A percentile compares a stretch with the other conserved stretches of the same genome.
Conservation (phyloP, 2,329 filamentous ascomycete genomes). For the Thielaviopsis euricoi region DNA sequence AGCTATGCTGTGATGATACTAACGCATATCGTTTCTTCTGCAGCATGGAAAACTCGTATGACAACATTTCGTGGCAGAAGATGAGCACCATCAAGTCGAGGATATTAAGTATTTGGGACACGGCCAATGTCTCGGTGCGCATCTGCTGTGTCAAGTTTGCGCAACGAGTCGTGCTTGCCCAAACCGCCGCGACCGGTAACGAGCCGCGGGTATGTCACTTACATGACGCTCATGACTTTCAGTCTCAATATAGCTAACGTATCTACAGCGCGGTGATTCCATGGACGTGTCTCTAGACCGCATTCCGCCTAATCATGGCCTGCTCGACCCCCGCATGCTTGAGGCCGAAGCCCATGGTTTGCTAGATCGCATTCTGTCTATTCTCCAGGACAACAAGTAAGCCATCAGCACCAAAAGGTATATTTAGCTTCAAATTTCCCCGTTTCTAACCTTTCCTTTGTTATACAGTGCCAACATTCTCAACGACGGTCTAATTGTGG, state of each 20-base stretch:
- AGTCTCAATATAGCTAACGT: conserved; percentile 10
- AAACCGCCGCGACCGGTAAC: conserved; percentile 66
- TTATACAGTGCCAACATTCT: conserved; percentile 11
- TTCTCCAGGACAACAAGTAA: conserved; percentile 58
- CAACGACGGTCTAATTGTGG: conserved; percentile 76
- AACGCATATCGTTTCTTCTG: conserved; percentile 14
- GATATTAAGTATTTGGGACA: conserved; percentile 80
- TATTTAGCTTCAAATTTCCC: neutral
- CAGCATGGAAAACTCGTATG: conserved; percentile 76
- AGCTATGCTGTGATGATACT: neutral
- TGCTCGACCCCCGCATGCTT: conserved; percentile 63
- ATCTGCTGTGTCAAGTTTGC: conserved; percentile 97
- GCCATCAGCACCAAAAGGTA: neutral
- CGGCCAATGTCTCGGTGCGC: conserved; percentile 55
- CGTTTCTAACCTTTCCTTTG: conserved; percentile 14
- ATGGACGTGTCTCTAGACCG: conserved; percentile 73
- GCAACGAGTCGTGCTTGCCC: conserved; percentile 79
- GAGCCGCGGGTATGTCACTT: conserved; percentile 58
- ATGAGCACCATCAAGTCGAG: conserved; percentile 80
- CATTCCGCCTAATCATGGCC: conserved; percentile 65
- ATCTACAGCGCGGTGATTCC: conserved; percentile 27
- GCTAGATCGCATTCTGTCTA: conserved; percentile 69
- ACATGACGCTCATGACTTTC: neutral
- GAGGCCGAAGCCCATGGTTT: conserved; percentile 88
- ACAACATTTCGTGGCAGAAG: conserved; percentile 68